Base-by-base conservation (phyloP, 148 eudicot species). In the Diospyros kaki region DNA sequence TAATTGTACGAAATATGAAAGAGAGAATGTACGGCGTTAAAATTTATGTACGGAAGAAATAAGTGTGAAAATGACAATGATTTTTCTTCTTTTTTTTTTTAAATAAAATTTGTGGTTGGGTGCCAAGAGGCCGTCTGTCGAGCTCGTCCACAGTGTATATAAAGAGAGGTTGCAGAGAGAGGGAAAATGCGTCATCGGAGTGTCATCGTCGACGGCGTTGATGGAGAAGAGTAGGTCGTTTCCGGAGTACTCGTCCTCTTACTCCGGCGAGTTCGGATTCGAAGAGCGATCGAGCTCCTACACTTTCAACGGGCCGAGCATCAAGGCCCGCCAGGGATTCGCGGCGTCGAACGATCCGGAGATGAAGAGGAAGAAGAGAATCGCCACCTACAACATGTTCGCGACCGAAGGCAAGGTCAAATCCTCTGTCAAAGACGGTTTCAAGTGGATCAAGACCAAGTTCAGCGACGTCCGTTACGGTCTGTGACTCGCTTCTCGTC, bases 381-480 rank as follows among this genome's bases (percentile, higher is more conserved):
- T 89, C 39, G 93, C 96, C 48, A 80, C 96, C 0, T 91, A 89
- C 63, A 87, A 91, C 75, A 91, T 83, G 93, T 85, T 89, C 52
- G 70, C 82, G 2, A 82, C 82, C 0, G 96, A 91, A 86, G 88
- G 89, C 46, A 91, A 84, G 77, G 76, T 91, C 9, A 88, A 87
- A 75, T 85, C 88, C 2, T 76, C 86, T 5, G 75, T 91, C n/a
- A 85, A 85, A 64, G 88, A 64, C 52, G 86, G 92, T 75, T 83
- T 91, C 81, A 88, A 84, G 79, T 89, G 92, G 96, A 84, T 88
- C 80, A 88, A 89, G 86, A 81, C 62, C 78, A 91, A 89, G 82
- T 59, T 91, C 67, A 75, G 58, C 53, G 78, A 43, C 60, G 45
- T 41, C 0, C 73, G 72, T 60, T 76, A 68, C 17, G 60, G 68